Percentiles rank a stretch among this genome's conserved stretches.
Conservation (phyloP, 768 basidiomycete species). For the Tephrocybe rancida region DNA sequence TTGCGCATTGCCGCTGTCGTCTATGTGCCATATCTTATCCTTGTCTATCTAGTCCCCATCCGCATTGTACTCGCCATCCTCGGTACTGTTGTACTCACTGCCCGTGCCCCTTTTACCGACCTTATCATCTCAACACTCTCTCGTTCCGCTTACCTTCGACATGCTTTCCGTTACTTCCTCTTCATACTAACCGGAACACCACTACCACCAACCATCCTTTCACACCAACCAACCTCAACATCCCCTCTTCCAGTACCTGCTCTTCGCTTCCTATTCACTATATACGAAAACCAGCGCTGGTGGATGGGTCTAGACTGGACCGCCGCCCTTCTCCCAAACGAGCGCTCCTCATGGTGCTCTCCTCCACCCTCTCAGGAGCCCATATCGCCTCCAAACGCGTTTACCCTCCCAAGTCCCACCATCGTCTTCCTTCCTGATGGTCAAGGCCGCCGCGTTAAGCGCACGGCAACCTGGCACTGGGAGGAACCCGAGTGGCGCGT, state of each 20-base stretch:
- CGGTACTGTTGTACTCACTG: constrained; percentile 48
- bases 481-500: constrained; percentile 91
- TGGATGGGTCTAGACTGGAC: constrained; percentile 99
- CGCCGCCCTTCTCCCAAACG: constrained; percentile 84
- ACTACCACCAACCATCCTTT: constrained; percentile 41
- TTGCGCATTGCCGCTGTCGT: constrained; percentile 59
- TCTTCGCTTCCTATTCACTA: constrained; percentile 82
- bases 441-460: constrained; percentile 54
- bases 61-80: constrained; percentile 59
- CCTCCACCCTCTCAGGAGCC: constrained; percentile 47
- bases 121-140: constrained; percentile 57
- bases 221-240: constrained; percentile 33
- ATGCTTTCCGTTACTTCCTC: constrained; percentile 55
- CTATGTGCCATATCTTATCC: constrained; percentile 67
- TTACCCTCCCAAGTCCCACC: constrained; percentile 66
- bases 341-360: constrained; percentile 88
- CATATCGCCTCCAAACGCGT: constrained; percentile 69
- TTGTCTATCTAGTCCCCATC: constrained; percentile 64
- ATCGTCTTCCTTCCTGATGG: constrained; percentile 56
- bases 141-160: constrained; percentile 70
- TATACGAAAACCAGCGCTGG: constrained; percentile 96
- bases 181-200: constrained; percentile 57
- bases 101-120: constrained; percentile 69
- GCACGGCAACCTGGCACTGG: constrained; percentile 87
- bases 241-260: constrained; percentile 39